Evolutionary conservation across 352 stramenopile species (phyloP).

Genomic region (Globisporangium abappressorium): DNA sequence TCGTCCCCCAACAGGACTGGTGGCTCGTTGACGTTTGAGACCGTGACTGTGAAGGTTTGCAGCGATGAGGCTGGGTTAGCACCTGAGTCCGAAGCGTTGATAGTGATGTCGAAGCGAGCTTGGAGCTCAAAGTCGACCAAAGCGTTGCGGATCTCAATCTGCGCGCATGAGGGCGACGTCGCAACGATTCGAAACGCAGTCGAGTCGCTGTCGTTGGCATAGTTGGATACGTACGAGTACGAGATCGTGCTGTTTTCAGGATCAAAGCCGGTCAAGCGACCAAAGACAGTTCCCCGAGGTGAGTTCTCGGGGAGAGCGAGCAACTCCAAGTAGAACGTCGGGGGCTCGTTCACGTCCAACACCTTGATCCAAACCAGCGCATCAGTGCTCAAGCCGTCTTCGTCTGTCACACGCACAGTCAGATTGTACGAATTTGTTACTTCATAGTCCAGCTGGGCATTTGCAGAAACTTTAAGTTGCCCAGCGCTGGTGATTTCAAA

Average conservation of each 20-base stretch:
- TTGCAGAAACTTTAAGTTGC: conserved; percentile 5
- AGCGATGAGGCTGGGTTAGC: conserved; percentile 23
- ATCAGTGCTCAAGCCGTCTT: conserved; percentile 15
- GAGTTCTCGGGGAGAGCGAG: conserved; percentile 38
- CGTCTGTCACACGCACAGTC: conserved; percentile 23
- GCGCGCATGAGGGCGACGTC: conserved; percentile 28
- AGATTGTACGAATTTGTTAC: conserved; percentile 14
- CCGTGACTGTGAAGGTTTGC: conserved; percentile 10
- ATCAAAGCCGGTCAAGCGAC: conserved; percentile 33
- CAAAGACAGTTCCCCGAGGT: conserved; percentile 37
- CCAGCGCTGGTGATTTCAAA: conserved; percentile 13
- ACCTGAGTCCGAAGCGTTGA: conserved; percentile 37
- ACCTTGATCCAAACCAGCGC: conserved; percentile 21
- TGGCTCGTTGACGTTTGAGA: conserved; percentile 32
- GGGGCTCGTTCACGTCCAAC: conserved; percentile 33
- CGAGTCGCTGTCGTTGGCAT: conserved; percentile 18
- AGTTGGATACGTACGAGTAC: conserved; percentile 31
- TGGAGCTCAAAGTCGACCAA: conserved; percentile 40
- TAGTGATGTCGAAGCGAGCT: conserved; percentile 28
- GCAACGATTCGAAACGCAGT: conserved; percentile 39
- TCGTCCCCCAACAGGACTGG: conserved; percentile 15
- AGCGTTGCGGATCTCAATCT: conserved; percentile 41
- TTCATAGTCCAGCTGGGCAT: conserved; percentile 19
- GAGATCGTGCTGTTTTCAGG: conserved; percentile 49
- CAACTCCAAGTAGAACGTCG: conserved; percentile 13